Percentiles rank a stretch among this genome's conserved stretches.
phyloP scores from a whole-genome alignment of 305 asterid species.

The Ilex paraguariensis region DNA sequence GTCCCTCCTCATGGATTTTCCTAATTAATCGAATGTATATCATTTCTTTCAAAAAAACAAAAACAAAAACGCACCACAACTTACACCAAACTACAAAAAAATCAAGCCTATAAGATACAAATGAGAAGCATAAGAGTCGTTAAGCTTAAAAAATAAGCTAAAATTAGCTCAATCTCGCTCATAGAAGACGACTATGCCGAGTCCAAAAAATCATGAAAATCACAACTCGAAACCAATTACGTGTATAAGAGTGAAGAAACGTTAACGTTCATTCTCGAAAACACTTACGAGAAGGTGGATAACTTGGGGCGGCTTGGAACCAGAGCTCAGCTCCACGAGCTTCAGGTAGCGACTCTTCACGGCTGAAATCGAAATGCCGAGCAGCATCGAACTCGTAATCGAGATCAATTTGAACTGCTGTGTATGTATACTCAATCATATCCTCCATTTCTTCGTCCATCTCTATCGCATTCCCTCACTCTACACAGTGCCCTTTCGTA shows the following conservation, averaged over 20 bases:
- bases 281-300: constrained; percentile 86
- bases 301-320: constrained; percentile 76
- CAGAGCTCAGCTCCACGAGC: constrained; percentile 64
- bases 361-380: constrained; percentile 65
- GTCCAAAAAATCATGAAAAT: background rate
- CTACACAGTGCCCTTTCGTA: too few species aligned
- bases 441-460: constrained; percentile 74
- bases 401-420: constrained; percentile 74
- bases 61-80: too few species aligned
- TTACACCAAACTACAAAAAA: too few species aligned
- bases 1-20: too few species aligned
- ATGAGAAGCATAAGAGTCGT: too few species aligned
- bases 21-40: too few species aligned
- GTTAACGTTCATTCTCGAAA: background rate
- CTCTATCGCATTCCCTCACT: background rate
- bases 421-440: constrained; percentile 40
- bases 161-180: too few species aligned
- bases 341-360: constrained; percentile 51
- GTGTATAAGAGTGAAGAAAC: background rate
- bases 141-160: too few species aligned
- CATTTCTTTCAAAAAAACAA: too few species aligned
- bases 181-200: too few species aligned
- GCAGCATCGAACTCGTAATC: constrained; percentile 94
- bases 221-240: background rate
- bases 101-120: too few species aligned